Percentiles rank a stretch among this genome's conserved stretches.
phyloP scores from a whole-genome alignment of 495 filamentous ascomycete genomes.

The Trichoderma orchidacearum region DNA sequence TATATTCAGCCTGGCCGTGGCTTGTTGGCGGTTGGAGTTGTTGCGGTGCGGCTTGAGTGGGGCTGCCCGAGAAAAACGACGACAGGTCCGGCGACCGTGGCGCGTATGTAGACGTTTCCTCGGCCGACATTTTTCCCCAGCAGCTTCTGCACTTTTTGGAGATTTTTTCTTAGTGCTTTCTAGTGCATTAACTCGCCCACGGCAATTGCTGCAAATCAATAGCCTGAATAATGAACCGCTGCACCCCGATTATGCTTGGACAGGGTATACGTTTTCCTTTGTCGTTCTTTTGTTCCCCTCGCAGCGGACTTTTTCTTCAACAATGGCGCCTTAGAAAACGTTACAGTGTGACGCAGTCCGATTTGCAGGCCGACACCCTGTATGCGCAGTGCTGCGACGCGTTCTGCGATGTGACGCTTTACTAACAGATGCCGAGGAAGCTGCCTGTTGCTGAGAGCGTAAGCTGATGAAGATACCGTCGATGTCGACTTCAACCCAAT shows the following conservation, averaged over 20 bases:
- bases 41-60: conserved; percentile 4
- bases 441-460: too few relatives aligned
- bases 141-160: not conserved
- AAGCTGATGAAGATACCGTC: too few relatives aligned
- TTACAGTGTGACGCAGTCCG: not conserved
- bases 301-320: not conserved
- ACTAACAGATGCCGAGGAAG: too few relatives aligned
- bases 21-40: conserved; percentile 4
- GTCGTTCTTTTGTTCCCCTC: not conserved
- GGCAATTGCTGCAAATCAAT: not conserved
- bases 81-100: conserved; percentile 44
- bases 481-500: too few relatives aligned
- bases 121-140: conserved; percentile 24
- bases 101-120: conserved; percentile 27
- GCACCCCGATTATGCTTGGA: not conserved
- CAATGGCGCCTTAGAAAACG: not conserved
- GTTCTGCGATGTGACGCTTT: too few relatives aligned
- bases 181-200: not conserved
- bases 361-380: too few relatives aligned
- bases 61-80: conserved; percentile 25
- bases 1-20: conserved; percentile 3
- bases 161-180: not conserved
- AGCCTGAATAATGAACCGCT: not conserved
- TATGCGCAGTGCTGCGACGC: too few relatives aligned
- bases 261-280: not conserved